Conservation (phyloP, 2,329 filamentous ascomycete genomes). For the Colletotrichum simmondsii region DNA sequence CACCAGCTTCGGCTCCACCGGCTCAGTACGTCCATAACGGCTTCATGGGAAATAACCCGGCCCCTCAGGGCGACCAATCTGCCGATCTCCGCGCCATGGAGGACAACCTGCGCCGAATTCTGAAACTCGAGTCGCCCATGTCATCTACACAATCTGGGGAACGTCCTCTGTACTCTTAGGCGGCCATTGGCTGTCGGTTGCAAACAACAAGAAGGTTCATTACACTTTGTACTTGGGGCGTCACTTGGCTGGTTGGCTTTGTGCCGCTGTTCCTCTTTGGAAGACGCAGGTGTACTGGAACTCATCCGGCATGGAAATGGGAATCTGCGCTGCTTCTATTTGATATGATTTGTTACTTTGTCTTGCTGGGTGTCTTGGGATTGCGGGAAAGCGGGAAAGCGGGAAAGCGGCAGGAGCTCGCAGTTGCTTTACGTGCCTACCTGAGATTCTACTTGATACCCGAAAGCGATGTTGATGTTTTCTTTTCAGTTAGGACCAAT, state of each 20-base stretch:
- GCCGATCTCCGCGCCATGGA: constrained; percentile 62
- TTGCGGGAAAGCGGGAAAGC: constrained; percentile 16
- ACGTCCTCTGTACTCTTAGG: constrained; percentile 29
- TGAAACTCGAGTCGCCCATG: constrained; percentile 51
- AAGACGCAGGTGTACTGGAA: not conserved
- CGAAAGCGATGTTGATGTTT: constrained; percentile 31
- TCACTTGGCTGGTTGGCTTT: not conserved
- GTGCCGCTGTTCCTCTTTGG: not conserved
- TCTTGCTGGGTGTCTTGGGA: constrained; percentile 28
- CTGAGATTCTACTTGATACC: constrained; percentile 32
- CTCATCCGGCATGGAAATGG: constrained; percentile 5
- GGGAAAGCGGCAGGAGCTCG: constrained; percentile 4
- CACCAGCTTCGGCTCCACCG: constrained; percentile 2
- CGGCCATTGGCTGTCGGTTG: not conserved
- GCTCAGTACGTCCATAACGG: constrained; percentile 12
- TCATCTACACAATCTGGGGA: constrained; percentile 37
- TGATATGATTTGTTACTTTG: constrained; percentile 24
- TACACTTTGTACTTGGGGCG: not conserved
- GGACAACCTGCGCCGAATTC: constrained; percentile 62
- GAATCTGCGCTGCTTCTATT: constrained; percentile 17
- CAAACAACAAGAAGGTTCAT: not conserved
- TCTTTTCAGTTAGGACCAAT: constrained; percentile 25
- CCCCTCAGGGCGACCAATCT: constrained; percentile 36
- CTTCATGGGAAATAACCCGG: constrained; percentile 1
- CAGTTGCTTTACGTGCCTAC: constrained; percentile 21